A percentile compares a stretch with the other conserved stretches of the same genome.
phyloP scores from a whole-genome alignment of 2,329 filamentous ascomycete species.

The Paramyrothecium sp. region DNA sequence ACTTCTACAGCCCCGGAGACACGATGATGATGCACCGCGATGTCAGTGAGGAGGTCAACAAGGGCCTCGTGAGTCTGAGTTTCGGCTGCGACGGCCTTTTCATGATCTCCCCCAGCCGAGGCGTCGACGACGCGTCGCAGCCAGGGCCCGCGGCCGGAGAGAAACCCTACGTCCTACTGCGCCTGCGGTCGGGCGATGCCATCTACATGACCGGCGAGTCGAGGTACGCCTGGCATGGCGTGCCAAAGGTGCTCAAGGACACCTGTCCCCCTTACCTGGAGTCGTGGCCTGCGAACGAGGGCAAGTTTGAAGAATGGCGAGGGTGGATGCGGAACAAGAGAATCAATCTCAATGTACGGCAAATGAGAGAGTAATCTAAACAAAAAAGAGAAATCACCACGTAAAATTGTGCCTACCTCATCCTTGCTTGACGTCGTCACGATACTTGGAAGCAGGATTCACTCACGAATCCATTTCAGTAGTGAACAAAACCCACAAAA shows the following conservation, averaged over 20 bases:
- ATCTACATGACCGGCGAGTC: slow-evolving; percentile 84
- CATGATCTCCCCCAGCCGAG: slow-evolving; percentile 66
- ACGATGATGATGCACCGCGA: slow-evolving; percentile 92
- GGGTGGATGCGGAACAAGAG: slow-evolving; percentile 89
- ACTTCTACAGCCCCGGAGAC: slow-evolving; percentile 87
- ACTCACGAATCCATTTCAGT: too few relatives aligned
- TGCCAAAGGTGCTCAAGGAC: slow-evolving; percentile 77
- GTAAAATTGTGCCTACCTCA: too few relatives aligned
- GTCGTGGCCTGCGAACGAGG: slow-evolving; percentile 68
- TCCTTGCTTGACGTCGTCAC: too few relatives aligned
- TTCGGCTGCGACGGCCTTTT: slow-evolving; percentile 91
- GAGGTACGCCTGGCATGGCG: slow-evolving; percentile 91
- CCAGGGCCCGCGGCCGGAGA: slow-evolving; percentile 8
- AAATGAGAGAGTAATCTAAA: slow-evolving; percentile 64
- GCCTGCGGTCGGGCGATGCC: slow-evolving; percentile 80
- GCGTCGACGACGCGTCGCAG: slow-evolving; percentile 16
- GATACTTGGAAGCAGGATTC: too few relatives aligned
- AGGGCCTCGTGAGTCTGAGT: slow-evolving; percentile 79
- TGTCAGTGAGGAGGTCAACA: slow-evolving; percentile 80
- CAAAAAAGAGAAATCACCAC: too few relatives aligned
- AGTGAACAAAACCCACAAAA: neutral
- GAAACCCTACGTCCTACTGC: slow-evolving; percentile 57
- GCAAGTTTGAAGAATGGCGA: slow-evolving; percentile 64
- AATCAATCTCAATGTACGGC: slow-evolving; percentile 88
- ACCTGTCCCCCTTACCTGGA: slow-evolving; percentile 76